These are phyloP conservation scores for Botryotinia calthae DNA, from an alignment of 2,329 filamentous ascomycete species.

Conservation along the genomic window DNA sequence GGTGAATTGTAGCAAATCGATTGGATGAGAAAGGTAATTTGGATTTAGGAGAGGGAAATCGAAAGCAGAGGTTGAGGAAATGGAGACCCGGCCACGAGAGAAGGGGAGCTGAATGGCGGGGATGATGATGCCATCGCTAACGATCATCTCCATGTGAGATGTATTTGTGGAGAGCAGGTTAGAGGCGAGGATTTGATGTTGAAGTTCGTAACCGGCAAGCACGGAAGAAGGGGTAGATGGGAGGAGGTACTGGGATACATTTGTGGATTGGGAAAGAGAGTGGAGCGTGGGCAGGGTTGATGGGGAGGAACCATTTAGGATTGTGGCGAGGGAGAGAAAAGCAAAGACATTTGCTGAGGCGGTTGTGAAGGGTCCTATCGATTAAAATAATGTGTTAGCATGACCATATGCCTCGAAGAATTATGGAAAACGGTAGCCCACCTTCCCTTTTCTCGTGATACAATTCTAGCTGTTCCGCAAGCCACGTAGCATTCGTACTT, in stretches of 20 bases:
- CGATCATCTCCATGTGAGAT: constrained; percentile 11
- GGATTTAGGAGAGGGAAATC: constrained; percentile 43
- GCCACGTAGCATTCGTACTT: constrained; percentile 18
- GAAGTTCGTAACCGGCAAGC: neutral
- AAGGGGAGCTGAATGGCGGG: constrained; percentile 46
- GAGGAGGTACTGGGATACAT: constrained; percentile 16
- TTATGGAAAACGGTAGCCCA: neutral
- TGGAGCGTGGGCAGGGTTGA: neutral
- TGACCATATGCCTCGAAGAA: accelerated
- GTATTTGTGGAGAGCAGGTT: neutral
- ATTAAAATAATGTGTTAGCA: neutral
- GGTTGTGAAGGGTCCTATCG: constrained; percentile 17
- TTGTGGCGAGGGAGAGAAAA: constrained; percentile 12
- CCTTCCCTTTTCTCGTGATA: constrained; percentile 20
- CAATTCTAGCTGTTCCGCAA: constrained; percentile 9
- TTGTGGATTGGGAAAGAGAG: neutral
- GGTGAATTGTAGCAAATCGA: constrained; percentile 36
- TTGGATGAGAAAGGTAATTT: constrained; percentile 43
- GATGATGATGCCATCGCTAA: constrained; percentile 1
- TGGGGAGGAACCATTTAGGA: neutral
- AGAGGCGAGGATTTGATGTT: neutral
- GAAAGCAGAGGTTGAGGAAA: constrained; percentile 40
- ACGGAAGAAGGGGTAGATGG: constrained; percentile 2
- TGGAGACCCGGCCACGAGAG: constrained; percentile 55
- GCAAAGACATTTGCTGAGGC: constrained; percentile 1